Evolutionary conservation across 2,329 filamentous ascomycete genomes (phyloP).

Genomic region (Penicillium sp.): DNA sequence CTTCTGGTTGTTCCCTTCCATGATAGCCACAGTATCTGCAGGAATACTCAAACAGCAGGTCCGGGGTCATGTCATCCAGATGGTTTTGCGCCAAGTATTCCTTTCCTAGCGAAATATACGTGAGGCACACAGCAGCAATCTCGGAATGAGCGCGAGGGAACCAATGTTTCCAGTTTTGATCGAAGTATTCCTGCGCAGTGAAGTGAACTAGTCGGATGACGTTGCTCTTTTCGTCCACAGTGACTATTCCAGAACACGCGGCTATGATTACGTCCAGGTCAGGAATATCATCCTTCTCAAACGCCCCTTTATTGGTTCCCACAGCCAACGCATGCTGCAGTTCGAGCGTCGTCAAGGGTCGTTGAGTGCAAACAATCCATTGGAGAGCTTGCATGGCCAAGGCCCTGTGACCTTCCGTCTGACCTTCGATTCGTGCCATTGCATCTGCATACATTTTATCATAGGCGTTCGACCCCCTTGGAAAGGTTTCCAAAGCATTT

Average conservation of each 20-base stretch:
- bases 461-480: background rate
- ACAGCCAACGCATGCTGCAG: slow-evolving; percentile 17
- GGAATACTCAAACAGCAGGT: too few species aligned
- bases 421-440: slow-evolving; percentile 19
- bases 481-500: slow-evolving; percentile 16
- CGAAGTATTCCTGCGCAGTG: slow-evolving; percentile 46
- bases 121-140: slow-evolving; percentile 29
- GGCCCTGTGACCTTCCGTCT: background rate
- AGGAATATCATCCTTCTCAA: slow-evolving; percentile 16
- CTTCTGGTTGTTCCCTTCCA: too few species aligned
- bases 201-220: slow-evolving; percentile 44
- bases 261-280: slow-evolving; percentile 26
- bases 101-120: slow-evolving; percentile 32
- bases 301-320: slow-evolving; percentile 21
- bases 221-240: slow-evolving; percentile 35
- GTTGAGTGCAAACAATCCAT: slow-evolving; percentile 11
- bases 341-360: slow-evolving; percentile 4
- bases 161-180: slow-evolving; percentile 24
- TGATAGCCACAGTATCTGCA: too few species aligned
- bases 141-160: slow-evolving; percentile 28
- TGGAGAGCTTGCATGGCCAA: slow-evolving; percentile 6
- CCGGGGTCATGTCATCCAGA: too few species aligned
- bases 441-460: slow-evolving; percentile 20
- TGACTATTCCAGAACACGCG: slow-evolving; percentile 42
- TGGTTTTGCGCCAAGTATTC: background rate